A percentile compares a stretch with the other conserved stretches of the same genome.
Evolutionary conservation across 345 rosid genomes (phyloP).

Genomic region (Abelmoschus esculentus): DNA sequence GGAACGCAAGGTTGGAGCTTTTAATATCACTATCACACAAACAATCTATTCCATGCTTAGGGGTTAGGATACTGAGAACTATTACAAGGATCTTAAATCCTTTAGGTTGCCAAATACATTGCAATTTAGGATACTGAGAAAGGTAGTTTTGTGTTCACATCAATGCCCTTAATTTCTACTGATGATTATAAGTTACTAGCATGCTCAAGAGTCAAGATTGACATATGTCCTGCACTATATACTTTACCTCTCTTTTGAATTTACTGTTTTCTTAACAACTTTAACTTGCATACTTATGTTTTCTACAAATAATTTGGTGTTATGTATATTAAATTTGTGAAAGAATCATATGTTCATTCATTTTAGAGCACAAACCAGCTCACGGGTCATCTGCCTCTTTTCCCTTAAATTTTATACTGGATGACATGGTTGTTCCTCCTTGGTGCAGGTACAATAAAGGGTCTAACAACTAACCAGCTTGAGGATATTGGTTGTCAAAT

Average conservation of each 20-base stretch:
- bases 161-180: neutral
- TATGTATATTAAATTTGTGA: neutral
- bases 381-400: neutral
- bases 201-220: neutral
- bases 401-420: neutral
- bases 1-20: conserved; percentile 63
- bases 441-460: conserved; percentile 66
- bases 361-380: neutral
- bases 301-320: neutral
- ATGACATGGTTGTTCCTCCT: conserved; percentile 14
- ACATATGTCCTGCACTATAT: neutral
- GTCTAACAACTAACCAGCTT: conserved; percentile 59
- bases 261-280: conserved; percentile 1
- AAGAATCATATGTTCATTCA: neutral
- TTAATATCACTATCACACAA: neutral
- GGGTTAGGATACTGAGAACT: neutral
- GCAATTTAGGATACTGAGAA: neutral
- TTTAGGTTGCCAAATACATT: neutral
- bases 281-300: neutral
- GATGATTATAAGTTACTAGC: neutral
- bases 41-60: neutral
- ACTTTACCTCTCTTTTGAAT: neutral
- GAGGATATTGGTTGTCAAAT: conserved; percentile 89
- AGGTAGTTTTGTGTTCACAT: neutral
- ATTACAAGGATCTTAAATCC: neutral